These are phyloP conservation scores for Penicillium silybi DNA, from an alignment of 495 filamentous ascomycete species.

Conservation along the genomic window DNA sequence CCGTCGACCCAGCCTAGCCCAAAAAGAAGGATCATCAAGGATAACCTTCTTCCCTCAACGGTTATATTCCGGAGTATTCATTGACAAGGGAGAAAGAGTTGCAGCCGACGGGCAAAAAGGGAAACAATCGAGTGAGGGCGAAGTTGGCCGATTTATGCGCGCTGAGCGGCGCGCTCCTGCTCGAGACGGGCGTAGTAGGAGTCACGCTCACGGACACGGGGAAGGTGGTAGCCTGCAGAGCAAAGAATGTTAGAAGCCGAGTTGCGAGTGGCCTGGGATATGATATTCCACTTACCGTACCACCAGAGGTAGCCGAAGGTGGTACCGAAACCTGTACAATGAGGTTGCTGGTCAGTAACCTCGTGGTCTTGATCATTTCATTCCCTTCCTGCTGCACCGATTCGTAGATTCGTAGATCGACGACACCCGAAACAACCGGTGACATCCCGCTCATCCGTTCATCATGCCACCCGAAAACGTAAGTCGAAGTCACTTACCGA, in stretches of 20 bases:
- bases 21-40: not conserved
- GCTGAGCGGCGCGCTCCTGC: slow-evolving; percentile 53
- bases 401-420: not conserved
- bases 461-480: slow-evolving; percentile 20
- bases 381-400: not conserved
- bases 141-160: slow-evolving; percentile 27
- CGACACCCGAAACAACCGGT: not conserved
- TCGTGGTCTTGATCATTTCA: not conserved
- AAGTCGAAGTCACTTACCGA: slow-evolving; percentile 52
- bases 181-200: slow-evolving; percentile 73
- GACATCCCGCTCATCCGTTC: slow-evolving; percentile 5
- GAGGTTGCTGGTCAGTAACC: slow-evolving; percentile 6
- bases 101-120: slow-evolving; percentile 21
- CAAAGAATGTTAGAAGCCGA: not conserved
- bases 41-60: not conserved
- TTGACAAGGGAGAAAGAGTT: slow-evolving; percentile 17
- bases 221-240: slow-evolving; percentile 68
- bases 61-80: slow-evolving; percentile 6
- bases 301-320: slow-evolving; percentile 73
- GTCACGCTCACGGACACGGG: slow-evolving; percentile 71
- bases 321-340: slow-evolving; percentile 57
- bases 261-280: not conserved
- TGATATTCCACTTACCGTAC: slow-evolving; percentile 62
- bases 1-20: slow-evolving; percentile 14
- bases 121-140: slow-evolving; percentile 9